Evolutionary conservation across 176 grass and related monocot species (phyloP).

Genomic region (Microstegium vimineum): DNA sequence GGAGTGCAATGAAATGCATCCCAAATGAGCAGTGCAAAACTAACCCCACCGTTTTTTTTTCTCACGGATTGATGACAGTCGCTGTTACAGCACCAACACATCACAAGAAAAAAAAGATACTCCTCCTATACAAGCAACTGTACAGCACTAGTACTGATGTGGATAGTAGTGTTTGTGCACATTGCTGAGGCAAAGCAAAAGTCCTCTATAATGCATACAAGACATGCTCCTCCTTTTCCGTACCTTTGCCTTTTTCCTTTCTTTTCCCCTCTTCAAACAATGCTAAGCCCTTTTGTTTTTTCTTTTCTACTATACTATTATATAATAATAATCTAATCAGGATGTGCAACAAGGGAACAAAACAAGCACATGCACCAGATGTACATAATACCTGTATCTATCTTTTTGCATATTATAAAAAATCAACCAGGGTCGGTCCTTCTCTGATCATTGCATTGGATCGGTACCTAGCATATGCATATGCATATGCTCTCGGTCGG

Average conservation of each 20-base stretch:
- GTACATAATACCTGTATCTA: neutral
- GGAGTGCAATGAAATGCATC: neutral
- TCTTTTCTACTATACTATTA: neutral
- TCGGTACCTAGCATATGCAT: too few relatives aligned
- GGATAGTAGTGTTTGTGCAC: neutral
- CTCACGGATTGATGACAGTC: too few relatives aligned
- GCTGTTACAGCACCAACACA: neutral
- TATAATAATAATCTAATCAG: neutral
- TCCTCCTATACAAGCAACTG: neutral
- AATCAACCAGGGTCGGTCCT: neutral
- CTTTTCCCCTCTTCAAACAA: neutral
- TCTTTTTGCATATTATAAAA: neutral
- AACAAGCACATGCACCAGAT: slow-evolving; percentile 8
- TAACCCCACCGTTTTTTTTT: too few relatives aligned
- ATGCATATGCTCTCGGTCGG: neutral
- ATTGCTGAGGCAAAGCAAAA: neutral
- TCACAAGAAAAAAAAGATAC: too few relatives aligned
- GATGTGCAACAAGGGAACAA: neutral
- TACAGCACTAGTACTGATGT: neutral
- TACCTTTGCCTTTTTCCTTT: neutral
- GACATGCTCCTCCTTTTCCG: neutral
- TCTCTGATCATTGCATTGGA: neutral
- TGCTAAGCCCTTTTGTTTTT: neutral
- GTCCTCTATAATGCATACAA: neutral
- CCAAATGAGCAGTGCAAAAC: neutral